Base-by-base conservation (phyloP, 2,329 filamentous ascomycete genomes). In the Myriosclerotinia curreyana region DNA sequence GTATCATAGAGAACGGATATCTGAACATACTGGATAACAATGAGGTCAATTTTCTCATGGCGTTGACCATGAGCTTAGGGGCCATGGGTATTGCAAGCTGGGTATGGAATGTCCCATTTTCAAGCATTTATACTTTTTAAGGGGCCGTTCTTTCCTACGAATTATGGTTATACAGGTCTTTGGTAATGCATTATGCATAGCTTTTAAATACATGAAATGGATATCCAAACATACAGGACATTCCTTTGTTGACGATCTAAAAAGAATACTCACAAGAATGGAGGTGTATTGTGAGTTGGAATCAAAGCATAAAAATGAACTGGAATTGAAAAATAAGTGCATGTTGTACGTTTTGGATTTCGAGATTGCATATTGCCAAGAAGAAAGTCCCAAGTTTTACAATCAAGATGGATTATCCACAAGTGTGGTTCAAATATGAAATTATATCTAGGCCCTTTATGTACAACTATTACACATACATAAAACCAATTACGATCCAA, bases 31-130 rank as follows among this genome's bases (percentile, higher is more conserved):
- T 99, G 64, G 92, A 96, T 76, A 99, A 99, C 76, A 99, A 99
- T 76, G 90, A 91, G 62, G 92, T 99, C 71, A 99, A 99, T 76
- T 85, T 97, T 65, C 76, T 94, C 64, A 98, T 97, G 94, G 93
- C 94, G 0, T 82, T 85, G 17, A 81, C 81, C 5, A 93, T 96
- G 84, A 96, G 91, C 74, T 69, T 92, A 22, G 85, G 88, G 5
- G 90, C 87, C 5, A 96, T 98, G 85, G 79, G 78, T 0, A 76
- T 85, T 42, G 86, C 83, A 38, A 77, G 81, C 52, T 86, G 81
- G 83, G 81, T 83, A 66, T 89, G 86, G 86, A 79, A 77, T 5
- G 72, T 87, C 31, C 81, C 84, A 8, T 72, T 86, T 44, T 63
- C 61, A 49, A 63, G 53, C 61, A 63, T 63, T 44, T 63, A 58